Base-by-base conservation (phyloP, 805 yeast genomes). In the Ogataea zsoltii region DNA sequence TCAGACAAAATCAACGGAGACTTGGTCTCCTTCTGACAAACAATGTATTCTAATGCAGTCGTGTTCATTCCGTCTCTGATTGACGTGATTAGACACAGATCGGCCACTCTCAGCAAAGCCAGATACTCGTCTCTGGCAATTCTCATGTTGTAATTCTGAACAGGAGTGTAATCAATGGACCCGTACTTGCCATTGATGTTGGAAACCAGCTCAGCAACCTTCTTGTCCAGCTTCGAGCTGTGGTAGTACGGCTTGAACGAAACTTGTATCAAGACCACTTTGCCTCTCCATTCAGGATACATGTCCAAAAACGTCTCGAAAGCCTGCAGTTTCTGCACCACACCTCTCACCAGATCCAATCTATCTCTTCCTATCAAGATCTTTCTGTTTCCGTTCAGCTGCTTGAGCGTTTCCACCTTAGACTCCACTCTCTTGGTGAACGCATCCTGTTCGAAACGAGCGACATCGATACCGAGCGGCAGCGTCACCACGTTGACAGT, bases 31-130 rank as follows among this genome's bases (percentile, higher is more conserved):
- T 88, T 83, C 65, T 88, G 96, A 55, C 97, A 88, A 35, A 91
- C 82, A 36, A 91, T 94, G 64, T 81, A 94, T 66, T 94, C 99
- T 48, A 92, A 70, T 1, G 96, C 88, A 2, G 98, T 94, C 4
- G 97, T 89, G 68, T 90, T 92, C 85, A 92, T 90, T 46, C 97
- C 97, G 64, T 94, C 99, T 62, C 99, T 80, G 23, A 92, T 83
- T 2, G 96, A 83, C 0, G 97, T 89, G 51, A 90, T 87, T 44
- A 94, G 68, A 23, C 96, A 91, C 54, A 94, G 70, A 61, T 94
- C 97, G 0, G 98, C 98, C 13, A 81, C 91, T 51, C 96, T 75
- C 45, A 94, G 70, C 39, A 94, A 69, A 0, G 98, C 97, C 48
- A 86, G 72, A 65, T 94, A 94, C 65, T 92, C 98, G 46, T 85